Base-by-base conservation (phyloP, 1,284 basidiomycete genomes). In the Ceratobasidium sp. region DNA sequence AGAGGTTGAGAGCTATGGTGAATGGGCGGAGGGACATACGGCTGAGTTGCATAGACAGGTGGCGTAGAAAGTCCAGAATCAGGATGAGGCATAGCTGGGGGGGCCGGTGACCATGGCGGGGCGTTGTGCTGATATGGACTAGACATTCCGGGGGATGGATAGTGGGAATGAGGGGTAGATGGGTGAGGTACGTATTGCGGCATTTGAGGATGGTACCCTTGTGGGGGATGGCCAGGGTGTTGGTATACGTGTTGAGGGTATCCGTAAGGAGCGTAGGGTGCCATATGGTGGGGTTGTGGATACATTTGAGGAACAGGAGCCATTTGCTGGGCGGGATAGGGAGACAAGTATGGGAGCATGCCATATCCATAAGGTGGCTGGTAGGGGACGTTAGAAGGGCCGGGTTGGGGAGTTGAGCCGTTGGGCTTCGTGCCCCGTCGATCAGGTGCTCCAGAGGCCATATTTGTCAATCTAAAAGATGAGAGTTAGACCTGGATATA, bases 31-130 rank as follows among this genome's bases (percentile, higher is more conserved):
- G 63, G 45, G 19, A 41, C 36, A 33, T 69, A 69, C 44, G 66
- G 53, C 29, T 50, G 65, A 3, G 66, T 41, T 41, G 66, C 51
- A 69, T 69, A 69, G 31, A 69, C 53, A 3, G 66, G 66, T 56
- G 66, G 66, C 66, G 66, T 69, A 57, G 66, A 69, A 33, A 69
- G 56, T 9, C 66, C 66, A 15, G 51, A 53, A 41, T 69, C 66
- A 19, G 51, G 17, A 27, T 51, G 53, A 27, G 66, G 66, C 66
- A 69, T 69, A 27, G 17, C n/a, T 14, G 48, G 51, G 31, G 65
- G 41, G 15, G 45, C 41, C 7, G 66, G 41, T 14, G 66, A 57
- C 66, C 66, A 69, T 57, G 66, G 53, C 33, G 66, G 53, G 36
- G 33, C 31, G 14, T 41, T 29, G 14, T 69, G 66, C 22, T 56